Evolutionary conservation across 2,329 filamentous ascomycete species (phyloP).

Genomic region (Chrysosporium keratinophilum): DNA sequence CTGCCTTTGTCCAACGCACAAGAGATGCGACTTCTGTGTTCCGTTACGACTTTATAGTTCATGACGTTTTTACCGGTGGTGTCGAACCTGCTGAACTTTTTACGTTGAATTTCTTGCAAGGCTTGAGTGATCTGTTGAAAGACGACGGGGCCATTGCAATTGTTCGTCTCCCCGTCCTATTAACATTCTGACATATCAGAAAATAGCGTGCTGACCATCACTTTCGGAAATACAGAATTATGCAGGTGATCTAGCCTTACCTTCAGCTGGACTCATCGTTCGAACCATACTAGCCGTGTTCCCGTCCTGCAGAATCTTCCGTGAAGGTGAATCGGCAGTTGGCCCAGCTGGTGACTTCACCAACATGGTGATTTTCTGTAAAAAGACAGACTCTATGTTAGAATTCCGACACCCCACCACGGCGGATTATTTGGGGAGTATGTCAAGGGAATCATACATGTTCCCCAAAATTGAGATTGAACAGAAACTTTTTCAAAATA

Average conservation of each 20-base stretch:
- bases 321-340: conserved; percentile 55
- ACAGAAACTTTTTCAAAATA: conserved; percentile 25
- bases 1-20: conserved; percentile 50
- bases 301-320: conserved; percentile 81
- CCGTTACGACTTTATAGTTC: conserved; percentile 81
- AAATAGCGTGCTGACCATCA: conserved; percentile 9
- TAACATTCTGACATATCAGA: not conserved
- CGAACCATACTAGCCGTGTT: conserved; percentile 75
- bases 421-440: conserved; percentile 61
- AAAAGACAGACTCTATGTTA: conserved; percentile 48
- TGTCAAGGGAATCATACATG: conserved; percentile 59
- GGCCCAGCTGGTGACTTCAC: conserved; percentile 61
- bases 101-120: conserved; percentile 69
- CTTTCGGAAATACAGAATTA: conserved; percentile 58
- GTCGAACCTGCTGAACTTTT: conserved; percentile 84
- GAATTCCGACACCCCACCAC: conserved; percentile 56
- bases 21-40: conserved; percentile 38
- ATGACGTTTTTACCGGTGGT: conserved; percentile 95
- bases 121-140: conserved; percentile 60
- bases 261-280: conserved; percentile 65
- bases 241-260: conserved; percentile 72
- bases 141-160: conserved; percentile 78
- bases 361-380: conserved; percentile 95
- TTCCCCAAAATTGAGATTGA: conserved; percentile 62
- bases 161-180: conserved; percentile 42